A percentile compares a stretch with the other conserved stretches of the same genome.
Evolutionary conservation across 345 rosid genomes (phyloP).

Genomic region (Rubroshorea leprosula): DNA sequence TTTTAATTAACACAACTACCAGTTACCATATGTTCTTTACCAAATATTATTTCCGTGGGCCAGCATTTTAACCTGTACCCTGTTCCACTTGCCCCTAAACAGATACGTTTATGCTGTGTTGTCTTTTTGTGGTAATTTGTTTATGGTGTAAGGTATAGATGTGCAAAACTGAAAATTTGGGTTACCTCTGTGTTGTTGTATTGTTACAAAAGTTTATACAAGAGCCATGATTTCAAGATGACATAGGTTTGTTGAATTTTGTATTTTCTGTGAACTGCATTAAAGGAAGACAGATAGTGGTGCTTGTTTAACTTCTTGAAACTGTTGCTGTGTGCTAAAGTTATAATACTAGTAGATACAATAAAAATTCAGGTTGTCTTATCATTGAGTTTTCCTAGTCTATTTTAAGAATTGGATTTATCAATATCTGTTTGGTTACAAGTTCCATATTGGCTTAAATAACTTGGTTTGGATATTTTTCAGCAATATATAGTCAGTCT

Average conservation of each 20-base stretch:
- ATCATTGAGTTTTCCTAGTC: not conserved
- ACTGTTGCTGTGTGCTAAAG: not conserved
- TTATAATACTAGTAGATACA: no score
- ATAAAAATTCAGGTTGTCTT: not conserved
- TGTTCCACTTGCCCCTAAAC: not conserved
- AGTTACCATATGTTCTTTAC: constrained; percentile 16
- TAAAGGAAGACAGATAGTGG: not conserved
- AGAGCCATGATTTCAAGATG: no score
- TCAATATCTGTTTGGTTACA: no score
- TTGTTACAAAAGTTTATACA: no score
- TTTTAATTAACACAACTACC: constrained; percentile 8
- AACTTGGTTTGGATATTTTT: not conserved
- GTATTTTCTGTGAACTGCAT: not conserved
- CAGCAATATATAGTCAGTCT: no score
- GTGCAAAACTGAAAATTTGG: not conserved
- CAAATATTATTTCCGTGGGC: constrained; percentile 21
- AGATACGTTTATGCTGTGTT: not conserved
- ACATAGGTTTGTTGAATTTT: not conserved
- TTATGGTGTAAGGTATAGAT: not conserved
- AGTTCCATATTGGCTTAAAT: not conserved
- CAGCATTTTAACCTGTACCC: constrained; percentile 1
- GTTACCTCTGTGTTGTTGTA: not conserved
- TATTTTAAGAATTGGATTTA: no score
- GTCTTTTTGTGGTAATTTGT: not conserved
- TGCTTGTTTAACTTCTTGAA: not conserved